These are phyloP conservation scores for Pilasporangium apinafurcum DNA, from an alignment of 352 stramenopile species.

Conservation along the genomic window DNA sequence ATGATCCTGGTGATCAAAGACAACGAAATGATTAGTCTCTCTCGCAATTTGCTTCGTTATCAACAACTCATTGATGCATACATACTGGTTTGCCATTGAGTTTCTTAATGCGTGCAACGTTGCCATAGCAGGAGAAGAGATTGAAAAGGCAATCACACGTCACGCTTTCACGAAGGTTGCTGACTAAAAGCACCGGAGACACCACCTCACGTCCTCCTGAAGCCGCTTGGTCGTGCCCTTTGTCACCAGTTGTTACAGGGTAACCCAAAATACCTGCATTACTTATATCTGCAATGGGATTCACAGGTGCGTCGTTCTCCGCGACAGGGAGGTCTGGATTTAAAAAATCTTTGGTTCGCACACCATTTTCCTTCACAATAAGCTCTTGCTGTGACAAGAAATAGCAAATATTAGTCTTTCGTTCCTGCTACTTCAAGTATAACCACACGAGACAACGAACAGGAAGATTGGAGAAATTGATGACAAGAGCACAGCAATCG, in stretches of 20 bases:
- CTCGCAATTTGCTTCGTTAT: neutral
- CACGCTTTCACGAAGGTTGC: slow-evolving; percentile 41
- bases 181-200: slow-evolving; percentile 50
- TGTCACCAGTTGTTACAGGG: too few species aligned
- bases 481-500: slow-evolving; percentile 50
- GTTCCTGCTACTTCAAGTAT: neutral
- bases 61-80: neutral
- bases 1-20: slow-evolving; percentile 20
- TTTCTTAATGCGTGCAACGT: slow-evolving; percentile 57
- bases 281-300: slow-evolving; percentile 14
- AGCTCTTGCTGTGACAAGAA: slow-evolving; percentile 30
- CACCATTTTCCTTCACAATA: slow-evolving; percentile 56
- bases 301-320: slow-evolving; percentile 16
- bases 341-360: slow-evolving; percentile 45
- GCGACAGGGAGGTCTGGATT: slow-evolving; percentile 23
- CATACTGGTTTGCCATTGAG: slow-evolving; percentile 34
- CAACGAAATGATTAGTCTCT: neutral
- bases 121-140: slow-evolving; percentile 65
- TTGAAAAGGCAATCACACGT: slow-evolving; percentile 65
- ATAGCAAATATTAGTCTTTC: neutral
- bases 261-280: too few species aligned
- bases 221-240: too few species aligned
- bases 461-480: slow-evolving; percentile 54
- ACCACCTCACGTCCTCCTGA: slow-evolving; percentile 14
- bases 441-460: slow-evolving; percentile 8